phyloP scores from a whole-genome alignment of 352 stramenopile genomes.

The Halophytophthora batemanensis region DNA sequence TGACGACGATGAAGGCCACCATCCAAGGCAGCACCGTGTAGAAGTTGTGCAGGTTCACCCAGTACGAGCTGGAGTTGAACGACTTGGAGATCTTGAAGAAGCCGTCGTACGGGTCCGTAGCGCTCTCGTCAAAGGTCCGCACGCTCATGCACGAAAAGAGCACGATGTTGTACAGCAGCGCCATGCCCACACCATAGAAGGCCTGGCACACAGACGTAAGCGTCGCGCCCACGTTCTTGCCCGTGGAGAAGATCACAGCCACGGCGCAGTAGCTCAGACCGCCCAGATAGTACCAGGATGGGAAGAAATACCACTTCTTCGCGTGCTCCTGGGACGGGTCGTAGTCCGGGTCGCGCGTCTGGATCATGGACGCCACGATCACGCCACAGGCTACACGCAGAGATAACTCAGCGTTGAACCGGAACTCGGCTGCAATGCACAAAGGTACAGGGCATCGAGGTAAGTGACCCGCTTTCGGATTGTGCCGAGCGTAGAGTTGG shows the following conservation, averaged over 20 bases:
- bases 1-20: conserved; percentile 63
- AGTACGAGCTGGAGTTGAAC: conserved; percentile 62
- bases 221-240: conserved; percentile 69
- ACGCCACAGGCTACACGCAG: conserved; percentile 66
- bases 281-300: conserved; percentile 52
- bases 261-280: conserved; percentile 73
- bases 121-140: conserved; percentile 30
- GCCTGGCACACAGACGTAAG: conserved; percentile 68
- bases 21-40: conserved; percentile 70
- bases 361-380: conserved; percentile 64
- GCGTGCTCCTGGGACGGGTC: conserved; percentile 32
- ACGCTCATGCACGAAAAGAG: conserved; percentile 52
- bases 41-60: conserved; percentile 73
- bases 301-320: conserved; percentile 78
- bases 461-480: too few relatives aligned
- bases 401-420: conserved; percentile 65
- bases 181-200: conserved; percentile 76
- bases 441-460: conserved; percentile 7
- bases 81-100: conserved; percentile 62
- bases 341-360: conserved; percentile 53
- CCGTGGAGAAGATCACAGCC: conserved; percentile 72
- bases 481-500: too few relatives aligned
- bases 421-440: conserved; percentile 44
- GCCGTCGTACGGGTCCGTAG: conserved; percentile 31
- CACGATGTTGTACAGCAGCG: conserved; percentile 75